Percentiles rank a stretch among this genome's conserved stretches.
Conservation (phyloP, 148 eudicot genomes). For the Rheum nobile region DNA sequence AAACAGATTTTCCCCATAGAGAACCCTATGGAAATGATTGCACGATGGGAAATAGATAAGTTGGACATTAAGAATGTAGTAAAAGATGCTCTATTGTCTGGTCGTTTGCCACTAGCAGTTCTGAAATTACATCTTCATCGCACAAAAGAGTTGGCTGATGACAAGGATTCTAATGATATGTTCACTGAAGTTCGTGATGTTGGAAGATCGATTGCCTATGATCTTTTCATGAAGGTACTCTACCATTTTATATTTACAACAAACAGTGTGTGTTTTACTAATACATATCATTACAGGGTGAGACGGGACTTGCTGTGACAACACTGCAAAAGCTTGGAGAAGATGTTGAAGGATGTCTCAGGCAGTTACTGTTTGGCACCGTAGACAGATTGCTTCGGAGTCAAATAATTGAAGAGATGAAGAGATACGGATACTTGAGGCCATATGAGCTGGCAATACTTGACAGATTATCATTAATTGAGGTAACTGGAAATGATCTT, state of each 20-base stretch:
- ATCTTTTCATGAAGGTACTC: conserved; percentile 70
- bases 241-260: neutral
- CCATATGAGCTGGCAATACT: conserved; percentile 62
- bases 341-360: conserved; percentile 72
- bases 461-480: conserved; percentile 66
- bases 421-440: conserved; percentile 59
- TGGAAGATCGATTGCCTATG: conserved; percentile 88
- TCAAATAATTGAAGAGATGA: conserved; percentile 63
- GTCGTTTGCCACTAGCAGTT: conserved; percentile 94
- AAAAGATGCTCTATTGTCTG: conserved; percentile 79
- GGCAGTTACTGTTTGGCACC: conserved; percentile 78
- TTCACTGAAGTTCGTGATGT: conserved; percentile 82
- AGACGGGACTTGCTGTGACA: conserved; percentile 65
- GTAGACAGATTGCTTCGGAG: conserved; percentile 66
- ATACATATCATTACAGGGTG: conserved; percentile 54
- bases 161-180: conserved; percentile 55
- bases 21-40: conserved; percentile 91
- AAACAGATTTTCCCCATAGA: conserved; percentile 32
- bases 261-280: neutral
- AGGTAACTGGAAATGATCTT: conserved; percentile 35
- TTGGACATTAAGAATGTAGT: conserved; percentile 73
- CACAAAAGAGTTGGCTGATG: conserved; percentile 27
- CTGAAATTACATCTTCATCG: conserved; percentile 86
- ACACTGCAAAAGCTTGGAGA: conserved; percentile 95
- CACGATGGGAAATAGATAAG: conserved; percentile 82